These are phyloP conservation scores for Paraphaeosphaeria minitans DNA, from an alignment of 2,329 filamentous ascomycete genomes.

Conservation along the genomic window DNA sequence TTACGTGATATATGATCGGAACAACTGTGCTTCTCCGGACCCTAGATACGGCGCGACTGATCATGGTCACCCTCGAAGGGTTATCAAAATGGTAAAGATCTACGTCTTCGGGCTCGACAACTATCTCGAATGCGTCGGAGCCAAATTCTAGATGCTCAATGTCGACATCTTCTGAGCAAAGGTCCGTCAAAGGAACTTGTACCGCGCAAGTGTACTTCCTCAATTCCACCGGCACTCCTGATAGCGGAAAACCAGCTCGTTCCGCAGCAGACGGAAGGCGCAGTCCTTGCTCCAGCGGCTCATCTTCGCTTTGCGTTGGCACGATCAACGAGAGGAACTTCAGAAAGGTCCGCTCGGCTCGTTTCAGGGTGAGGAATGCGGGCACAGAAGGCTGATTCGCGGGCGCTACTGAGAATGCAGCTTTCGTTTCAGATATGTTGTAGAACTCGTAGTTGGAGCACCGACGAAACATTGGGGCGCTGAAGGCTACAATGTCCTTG, in stretches of 20 bases:
- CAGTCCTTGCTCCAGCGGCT: constrained; percentile 62
- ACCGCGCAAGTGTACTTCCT: constrained; percentile 71
- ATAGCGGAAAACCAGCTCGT: constrained; percentile 60
- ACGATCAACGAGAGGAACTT: constrained; percentile 69
- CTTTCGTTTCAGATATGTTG: constrained; percentile 66
- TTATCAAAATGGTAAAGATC: constrained; percentile 21
- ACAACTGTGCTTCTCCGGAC: constrained; percentile 66
- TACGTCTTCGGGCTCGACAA: constrained; percentile 50
- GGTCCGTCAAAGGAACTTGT: constrained; percentile 63
- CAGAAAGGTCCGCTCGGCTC: constrained; percentile 71
- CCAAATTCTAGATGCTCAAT: constrained; percentile 70
- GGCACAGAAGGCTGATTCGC: constrained; percentile 48
- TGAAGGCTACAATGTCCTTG: constrained; percentile 62
- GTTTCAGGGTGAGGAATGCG: constrained; percentile 70
- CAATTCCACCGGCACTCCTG: constrained; percentile 64
- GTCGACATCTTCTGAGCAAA: constrained; percentile 61
- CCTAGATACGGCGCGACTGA: constrained; percentile 64
- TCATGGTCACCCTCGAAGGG: constrained; percentile 43
- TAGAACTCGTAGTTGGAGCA: constrained; percentile 79
- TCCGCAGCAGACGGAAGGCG: constrained; percentile 2
- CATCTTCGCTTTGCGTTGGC: constrained; percentile 54
- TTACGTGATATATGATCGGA: constrained; percentile 51
- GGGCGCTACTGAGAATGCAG: constrained; percentile 19
- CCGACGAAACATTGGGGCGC: constrained; percentile 63
- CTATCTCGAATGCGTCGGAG: constrained; percentile 69